phyloP scores from a whole-genome alignment of 2,329 filamentous ascomycete genomes.

The Xenoacremonium recifei region DNA sequence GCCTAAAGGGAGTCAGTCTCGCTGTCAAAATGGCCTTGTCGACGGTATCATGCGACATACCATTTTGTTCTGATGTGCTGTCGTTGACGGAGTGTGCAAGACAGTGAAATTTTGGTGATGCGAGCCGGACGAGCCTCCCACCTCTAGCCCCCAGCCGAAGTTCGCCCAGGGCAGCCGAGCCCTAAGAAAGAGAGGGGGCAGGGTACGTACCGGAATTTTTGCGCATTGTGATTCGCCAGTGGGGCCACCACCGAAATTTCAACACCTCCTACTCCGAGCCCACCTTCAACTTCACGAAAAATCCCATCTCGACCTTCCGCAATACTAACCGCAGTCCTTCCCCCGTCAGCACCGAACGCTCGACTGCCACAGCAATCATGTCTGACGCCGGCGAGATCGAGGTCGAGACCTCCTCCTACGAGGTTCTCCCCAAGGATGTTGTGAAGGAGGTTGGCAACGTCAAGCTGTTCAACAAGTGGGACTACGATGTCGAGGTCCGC shows the following conservation, averaged over 20 bases:
- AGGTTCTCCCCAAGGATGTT: constrained; percentile 91
- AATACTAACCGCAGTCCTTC: constrained; percentile 38
- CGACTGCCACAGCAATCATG: constrained; percentile 63
- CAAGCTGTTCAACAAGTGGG: constrained; percentile 98
- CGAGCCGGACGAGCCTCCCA: constrained; percentile 28
- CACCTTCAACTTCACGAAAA: constrained; percentile 35
- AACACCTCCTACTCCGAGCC: constrained; percentile 29
- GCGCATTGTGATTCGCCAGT: constrained; percentile 34
- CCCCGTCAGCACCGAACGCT: constrained; percentile 34
- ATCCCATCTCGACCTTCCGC: constrained; percentile 36
- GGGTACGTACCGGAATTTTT: constrained; percentile 28
- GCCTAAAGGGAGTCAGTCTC: constrained; percentile 32
- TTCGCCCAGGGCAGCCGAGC: constrained; percentile 41
- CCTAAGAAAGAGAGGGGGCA: constrained; percentile 34
- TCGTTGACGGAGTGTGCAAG: constrained; percentile 38
- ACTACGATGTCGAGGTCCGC: constrained; percentile 99
- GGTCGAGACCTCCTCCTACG: constrained; percentile 75
- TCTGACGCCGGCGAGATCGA: constrained; percentile 95
- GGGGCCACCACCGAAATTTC: constrained; percentile 38
- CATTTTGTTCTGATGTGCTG: constrained; percentile 45
- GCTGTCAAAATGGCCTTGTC: constrained; percentile 9
- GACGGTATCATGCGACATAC: constrained; percentile 29
- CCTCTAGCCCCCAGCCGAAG: constrained; percentile 26
- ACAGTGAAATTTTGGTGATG: constrained; percentile 29
- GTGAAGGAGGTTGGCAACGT: constrained; percentile 83